phyloP scores from a whole-genome alignment of 305 asterid genomes.

The Salvia sclarea region DNA sequence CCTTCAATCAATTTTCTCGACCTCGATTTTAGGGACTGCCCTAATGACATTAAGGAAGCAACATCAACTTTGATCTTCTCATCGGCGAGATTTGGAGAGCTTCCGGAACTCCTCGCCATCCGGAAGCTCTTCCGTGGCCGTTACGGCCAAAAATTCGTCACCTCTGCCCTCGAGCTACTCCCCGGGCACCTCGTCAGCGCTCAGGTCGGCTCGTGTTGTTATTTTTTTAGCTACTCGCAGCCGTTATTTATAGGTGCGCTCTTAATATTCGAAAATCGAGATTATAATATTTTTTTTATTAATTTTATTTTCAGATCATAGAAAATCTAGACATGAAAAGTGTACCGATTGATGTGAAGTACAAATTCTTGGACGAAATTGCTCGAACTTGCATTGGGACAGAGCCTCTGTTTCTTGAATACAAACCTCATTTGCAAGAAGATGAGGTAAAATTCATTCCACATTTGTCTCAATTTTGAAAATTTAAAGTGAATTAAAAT shows the following conservation, averaged over 20 bases:
- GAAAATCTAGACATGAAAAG: slow-evolving; percentile 40
- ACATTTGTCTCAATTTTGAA: slow-evolving; percentile 3
- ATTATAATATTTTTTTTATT: neutral
- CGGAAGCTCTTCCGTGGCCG: slow-evolving; percentile 65
- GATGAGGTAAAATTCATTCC: slow-evolving; percentile 34
- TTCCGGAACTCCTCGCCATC: slow-evolving; percentile 67
- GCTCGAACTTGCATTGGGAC: slow-evolving; percentile 36
- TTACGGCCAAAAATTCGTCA: slow-evolving; percentile 54
- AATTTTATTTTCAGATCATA: slow-evolving; percentile 43
- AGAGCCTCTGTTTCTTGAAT: slow-evolving; percentile 60
- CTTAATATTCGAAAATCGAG: neutral
- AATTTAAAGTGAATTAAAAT: neutral
- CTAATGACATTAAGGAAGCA: slow-evolving; percentile 77
- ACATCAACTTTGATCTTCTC: slow-evolving; percentile 68
- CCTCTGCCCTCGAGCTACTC: slow-evolving; percentile 54
- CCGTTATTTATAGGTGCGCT: neutral
- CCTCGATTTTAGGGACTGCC: slow-evolving; percentile 64
- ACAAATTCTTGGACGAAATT: slow-evolving; percentile 58
- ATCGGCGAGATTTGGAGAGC: slow-evolving; percentile 79
- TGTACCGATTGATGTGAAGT: slow-evolving; percentile 59
- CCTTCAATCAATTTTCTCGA: neutral
- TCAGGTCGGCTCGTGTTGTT: slow-evolving; percentile 44
- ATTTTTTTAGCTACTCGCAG: neutral
- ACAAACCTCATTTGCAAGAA: slow-evolving; percentile 39
- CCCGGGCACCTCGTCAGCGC: slow-evolving; percentile 64